Conservation (phyloP, 73 alveolate genomes). For the Tetrahymena borealis region DNA sequence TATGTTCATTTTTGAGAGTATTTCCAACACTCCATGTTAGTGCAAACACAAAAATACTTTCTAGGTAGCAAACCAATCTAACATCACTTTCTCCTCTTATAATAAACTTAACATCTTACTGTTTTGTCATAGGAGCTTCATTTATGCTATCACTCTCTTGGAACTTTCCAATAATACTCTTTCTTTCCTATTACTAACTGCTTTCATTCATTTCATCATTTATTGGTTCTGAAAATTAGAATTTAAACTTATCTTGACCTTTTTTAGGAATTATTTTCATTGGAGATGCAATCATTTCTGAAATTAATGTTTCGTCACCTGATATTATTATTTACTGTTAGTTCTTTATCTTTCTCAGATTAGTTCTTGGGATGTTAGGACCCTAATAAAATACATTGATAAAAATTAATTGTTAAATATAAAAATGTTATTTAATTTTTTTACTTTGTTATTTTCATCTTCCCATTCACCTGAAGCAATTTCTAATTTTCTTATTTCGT, state of each 20-base stretch:
- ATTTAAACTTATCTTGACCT: not conserved
- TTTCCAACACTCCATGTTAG: not conserved
- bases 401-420: not conserved
- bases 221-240: not conserved
- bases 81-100: not conserved
- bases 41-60: not conserved
- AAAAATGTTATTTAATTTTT: not conserved
- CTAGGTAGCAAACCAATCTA: not conserved
- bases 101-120: not conserved
- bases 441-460: not conserved
- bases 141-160: not conserved
- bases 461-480: not conserved
- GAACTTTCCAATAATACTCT: not conserved
- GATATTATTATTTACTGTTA: not conserved
- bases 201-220: not conserved
- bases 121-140: not conserved
- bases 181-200: not conserved
- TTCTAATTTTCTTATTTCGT: not conserved
- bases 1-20: not conserved
- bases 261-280: not conserved
- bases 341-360: not conserved
- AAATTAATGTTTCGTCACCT: not conserved
- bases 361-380: not conserved
- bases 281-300: not conserved
- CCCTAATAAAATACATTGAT: not conserved